Conservation (phyloP, 208 protist genomes). For the Herpetomonas tarakana region DNA sequence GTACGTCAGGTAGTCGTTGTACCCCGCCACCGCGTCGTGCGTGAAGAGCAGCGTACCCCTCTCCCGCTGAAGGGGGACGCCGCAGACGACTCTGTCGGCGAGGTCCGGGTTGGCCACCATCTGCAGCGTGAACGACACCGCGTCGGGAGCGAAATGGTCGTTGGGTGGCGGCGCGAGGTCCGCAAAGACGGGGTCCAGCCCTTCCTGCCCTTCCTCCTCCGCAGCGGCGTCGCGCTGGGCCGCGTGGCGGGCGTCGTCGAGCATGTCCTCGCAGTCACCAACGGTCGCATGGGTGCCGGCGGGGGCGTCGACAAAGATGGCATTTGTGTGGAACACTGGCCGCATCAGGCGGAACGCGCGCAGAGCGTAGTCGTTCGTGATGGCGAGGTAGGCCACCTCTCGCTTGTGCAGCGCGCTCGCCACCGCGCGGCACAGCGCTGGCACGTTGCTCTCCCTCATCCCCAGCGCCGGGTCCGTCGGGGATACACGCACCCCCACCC, state of each 20-base stretch:
- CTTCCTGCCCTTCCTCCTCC: slow-evolving; percentile 3
- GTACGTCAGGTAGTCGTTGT: slow-evolving; percentile 14
- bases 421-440: slow-evolving; percentile 14
- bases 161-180: background rate
- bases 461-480: slow-evolving; percentile 23
- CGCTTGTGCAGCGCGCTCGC: slow-evolving; percentile 11
- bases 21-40: background rate
- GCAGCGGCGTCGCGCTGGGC: slow-evolving; percentile 8
- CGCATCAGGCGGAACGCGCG: slow-evolving; percentile 13
- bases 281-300: background rate
- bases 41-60: slow-evolving; percentile 12
- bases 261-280: slow-evolving; percentile 1
- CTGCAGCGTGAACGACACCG: slow-evolving; percentile 26
- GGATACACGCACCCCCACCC: slow-evolving; percentile 40
- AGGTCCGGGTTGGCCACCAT: slow-evolving; percentile 63
- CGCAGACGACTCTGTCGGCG: slow-evolving; percentile 17
- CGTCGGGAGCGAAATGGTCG: slow-evolving; percentile 11
- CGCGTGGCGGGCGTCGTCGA: slow-evolving; percentile 22
- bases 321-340: slow-evolving; percentile 18
- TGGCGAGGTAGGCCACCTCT: slow-evolving; percentile 19
- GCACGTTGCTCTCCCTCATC: slow-evolving; percentile 16
- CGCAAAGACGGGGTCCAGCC: background rate
- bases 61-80: slow-evolving; percentile 4
- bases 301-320: slow-evolving; percentile 11
- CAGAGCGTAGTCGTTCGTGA: slow-evolving; percentile 8